A percentile compares a stretch with the other conserved stretches of the same genome.
These are phyloP conservation scores for Fusarium luffae DNA, from an alignment of 2,329 filamentous ascomycete genomes.

Conservation along the genomic window DNA sequence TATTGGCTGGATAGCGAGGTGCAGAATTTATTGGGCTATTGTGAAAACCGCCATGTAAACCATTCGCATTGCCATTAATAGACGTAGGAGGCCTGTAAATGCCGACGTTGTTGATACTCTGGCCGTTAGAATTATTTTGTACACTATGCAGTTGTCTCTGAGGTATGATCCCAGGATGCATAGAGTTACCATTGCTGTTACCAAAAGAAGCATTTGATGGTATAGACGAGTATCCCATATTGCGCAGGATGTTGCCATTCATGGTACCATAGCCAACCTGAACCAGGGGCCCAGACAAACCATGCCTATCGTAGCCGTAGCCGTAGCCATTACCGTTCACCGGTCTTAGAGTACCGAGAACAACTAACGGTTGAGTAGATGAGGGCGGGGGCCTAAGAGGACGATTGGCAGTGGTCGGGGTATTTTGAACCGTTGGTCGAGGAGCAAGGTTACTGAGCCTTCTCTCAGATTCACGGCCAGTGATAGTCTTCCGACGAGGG, in stretches of 20 bases:
- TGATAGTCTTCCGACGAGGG: background rate
- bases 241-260: background rate
- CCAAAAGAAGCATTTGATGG: background rate
- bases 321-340: background rate
- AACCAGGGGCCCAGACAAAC: background rate
- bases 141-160: background rate
- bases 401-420: background rate
- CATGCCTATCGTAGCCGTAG: background rate
- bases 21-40: background rate
- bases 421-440: background rate
- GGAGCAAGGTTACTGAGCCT: fast-evolving
- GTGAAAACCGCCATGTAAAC: background rate
- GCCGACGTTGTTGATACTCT: background rate
- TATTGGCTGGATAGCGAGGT: background rate
- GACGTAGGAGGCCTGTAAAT: background rate
- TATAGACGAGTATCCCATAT: background rate
- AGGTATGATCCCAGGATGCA: background rate
- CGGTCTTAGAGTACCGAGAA: background rate
- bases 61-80: background rate
- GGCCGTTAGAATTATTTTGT: background rate
- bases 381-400: background rate
- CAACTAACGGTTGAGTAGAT: background rate
- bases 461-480: fast-evolving
- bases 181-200: background rate
- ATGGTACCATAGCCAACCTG: background rate